A percentile compares a stretch with the other conserved stretches of the same genome.
These are phyloP conservation scores for Eurotiales sp. DNA, from an alignment of 2,329 filamentous ascomycete genomes.

Conservation along the genomic window DNA sequence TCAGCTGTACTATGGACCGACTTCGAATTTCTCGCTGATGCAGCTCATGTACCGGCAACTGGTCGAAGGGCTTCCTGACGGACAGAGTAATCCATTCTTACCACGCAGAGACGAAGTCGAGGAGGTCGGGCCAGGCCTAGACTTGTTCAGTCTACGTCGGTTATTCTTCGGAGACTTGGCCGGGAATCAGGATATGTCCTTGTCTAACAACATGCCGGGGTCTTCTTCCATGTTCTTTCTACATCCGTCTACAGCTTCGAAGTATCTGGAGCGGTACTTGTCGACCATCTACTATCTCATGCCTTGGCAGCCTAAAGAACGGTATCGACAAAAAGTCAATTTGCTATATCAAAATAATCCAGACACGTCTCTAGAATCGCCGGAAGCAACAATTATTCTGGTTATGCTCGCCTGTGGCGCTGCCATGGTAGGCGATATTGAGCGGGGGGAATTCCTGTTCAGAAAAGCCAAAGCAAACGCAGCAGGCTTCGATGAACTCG, in stretches of 20 bases:
- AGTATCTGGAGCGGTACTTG: conserved; percentile 40
- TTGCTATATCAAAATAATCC: conserved; percentile 31
- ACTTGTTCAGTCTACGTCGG: conserved; percentile 36
- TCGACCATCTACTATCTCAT: conserved; percentile 38
- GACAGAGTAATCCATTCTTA: conserved; percentile 14
- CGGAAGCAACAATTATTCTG: conserved; percentile 37
- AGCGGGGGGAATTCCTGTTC: conserved; percentile 41
- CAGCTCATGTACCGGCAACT: conserved; percentile 36
- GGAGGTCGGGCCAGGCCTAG: conserved; percentile 35
- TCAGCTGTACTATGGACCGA: conserved; percentile 47
- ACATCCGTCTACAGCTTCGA: conserved; percentile 35
- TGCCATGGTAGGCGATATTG: conserved; percentile 36
- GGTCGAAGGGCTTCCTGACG: conserved; percentile 18
- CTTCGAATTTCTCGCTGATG: conserved; percentile 46
- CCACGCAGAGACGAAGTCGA: conserved; percentile 26
- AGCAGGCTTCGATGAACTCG: conserved; percentile 39
- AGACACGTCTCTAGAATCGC: conserved; percentile 30
- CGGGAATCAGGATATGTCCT: conserved; percentile 28
- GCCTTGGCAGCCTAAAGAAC: conserved; percentile 34
- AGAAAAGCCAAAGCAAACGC: conserved; percentile 41
- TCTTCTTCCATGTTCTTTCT: conserved; percentile 33
- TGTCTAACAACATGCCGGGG: conserved; percentile 21
- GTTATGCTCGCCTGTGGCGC: conserved; percentile 37
- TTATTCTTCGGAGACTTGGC: conserved; percentile 41
- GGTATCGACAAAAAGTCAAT: conserved; percentile 34